Conservation (phyloP, 2,329 filamentous ascomycete species). For the Colletotrichum gigasporum region DNA sequence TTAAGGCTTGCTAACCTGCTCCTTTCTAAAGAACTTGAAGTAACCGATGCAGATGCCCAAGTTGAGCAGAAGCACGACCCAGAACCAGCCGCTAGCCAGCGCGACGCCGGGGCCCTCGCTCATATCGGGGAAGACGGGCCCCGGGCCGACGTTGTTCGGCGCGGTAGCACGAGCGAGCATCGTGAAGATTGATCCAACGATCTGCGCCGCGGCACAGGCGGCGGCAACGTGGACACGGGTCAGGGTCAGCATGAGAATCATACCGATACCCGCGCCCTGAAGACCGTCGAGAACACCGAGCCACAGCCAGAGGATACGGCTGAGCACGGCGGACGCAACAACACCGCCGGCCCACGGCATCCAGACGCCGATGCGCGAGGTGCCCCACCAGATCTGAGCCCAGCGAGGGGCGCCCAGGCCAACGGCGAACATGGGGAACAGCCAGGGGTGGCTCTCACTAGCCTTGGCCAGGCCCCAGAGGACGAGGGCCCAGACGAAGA, state of each 20-base stretch:
- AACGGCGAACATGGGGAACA: constrained; percentile 73
- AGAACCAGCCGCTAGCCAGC: constrained; percentile 65
- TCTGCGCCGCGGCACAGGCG: constrained; percentile 68
- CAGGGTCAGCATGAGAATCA: constrained; percentile 73
- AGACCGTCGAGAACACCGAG: constrained; percentile 72
- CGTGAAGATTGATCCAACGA: constrained; percentile 69
- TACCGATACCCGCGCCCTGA: constrained; percentile 74
- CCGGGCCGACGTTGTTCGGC: constrained; percentile 69
- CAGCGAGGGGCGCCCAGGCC: constrained; percentile 73
- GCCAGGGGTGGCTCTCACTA: constrained; percentile 71
- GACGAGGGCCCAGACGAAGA: constrained; percentile 63
- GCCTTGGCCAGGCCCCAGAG: constrained; percentile 62
- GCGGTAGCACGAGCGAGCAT: constrained; percentile 69
- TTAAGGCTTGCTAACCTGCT: constrained; percentile 65
- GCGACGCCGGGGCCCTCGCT: constrained; percentile 55
- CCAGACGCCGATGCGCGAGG: constrained; percentile 67
- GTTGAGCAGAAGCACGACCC: constrained; percentile 67
- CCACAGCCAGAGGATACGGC: constrained; percentile 67
- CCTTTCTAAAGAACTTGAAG: constrained; percentile 65
- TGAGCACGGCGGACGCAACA: constrained; percentile 64
- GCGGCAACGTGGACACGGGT: constrained; percentile 73
- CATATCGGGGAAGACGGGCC: constrained; percentile 70
- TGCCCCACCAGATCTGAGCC: constrained; percentile 75
- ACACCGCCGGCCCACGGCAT: constrained; percentile 70
- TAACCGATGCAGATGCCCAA: constrained; percentile 66